Evolutionary conservation across 1,284 basidiomycete species (phyloP).

Genomic region (Cystobasidium slooffiae): DNA sequence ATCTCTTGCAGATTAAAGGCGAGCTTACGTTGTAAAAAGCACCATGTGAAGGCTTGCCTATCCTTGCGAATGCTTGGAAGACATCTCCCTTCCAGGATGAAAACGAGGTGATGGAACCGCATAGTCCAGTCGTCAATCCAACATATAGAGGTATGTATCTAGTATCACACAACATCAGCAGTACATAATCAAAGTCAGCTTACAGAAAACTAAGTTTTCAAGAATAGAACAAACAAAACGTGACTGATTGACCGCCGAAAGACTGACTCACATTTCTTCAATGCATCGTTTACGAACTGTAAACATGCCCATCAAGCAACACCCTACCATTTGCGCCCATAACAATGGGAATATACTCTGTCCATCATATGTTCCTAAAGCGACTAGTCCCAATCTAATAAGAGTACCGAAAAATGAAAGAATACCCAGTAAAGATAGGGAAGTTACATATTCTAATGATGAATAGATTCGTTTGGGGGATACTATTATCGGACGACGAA

Average conservation of each 20-base stretch:
- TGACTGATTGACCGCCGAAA: not conserved
- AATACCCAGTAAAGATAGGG: slow-evolving; percentile 54
- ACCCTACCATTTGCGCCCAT: slow-evolving; percentile 87
- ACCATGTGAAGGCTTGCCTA: slow-evolving; percentile 58
- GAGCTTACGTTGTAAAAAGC: slow-evolving; percentile 80
- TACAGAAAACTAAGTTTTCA: no score
- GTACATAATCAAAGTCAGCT: not conserved
- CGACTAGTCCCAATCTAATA: slow-evolving; percentile 56
- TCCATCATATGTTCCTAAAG: slow-evolving; percentile 68
- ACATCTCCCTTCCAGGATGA: slow-evolving; percentile 91
- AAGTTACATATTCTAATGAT: slow-evolving; percentile 35
- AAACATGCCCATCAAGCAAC: slow-evolving; percentile 85
- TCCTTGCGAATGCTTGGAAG: slow-evolving; percentile 76
- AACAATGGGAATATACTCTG: slow-evolving; percentile 78
- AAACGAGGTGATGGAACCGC: slow-evolving; percentile 95
- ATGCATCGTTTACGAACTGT: slow-evolving; percentile 72
- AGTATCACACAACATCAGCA: not conserved
- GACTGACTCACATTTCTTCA: slow-evolving; percentile 71
- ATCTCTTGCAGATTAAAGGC: no score
- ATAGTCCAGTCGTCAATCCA: slow-evolving; percentile 89
- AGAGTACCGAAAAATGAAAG: slow-evolving; percentile 58
- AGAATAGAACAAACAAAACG: no score
- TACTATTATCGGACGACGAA: not conserved
- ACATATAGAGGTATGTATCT: slow-evolving; percentile 88
- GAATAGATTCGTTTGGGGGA: slow-evolving; percentile 14